Evolutionary conservation across 176 grass and related monocot genomes (phyloP), one percentile per base, ranked within the genome.

Genomic region (Juncus effusus): DNA sequence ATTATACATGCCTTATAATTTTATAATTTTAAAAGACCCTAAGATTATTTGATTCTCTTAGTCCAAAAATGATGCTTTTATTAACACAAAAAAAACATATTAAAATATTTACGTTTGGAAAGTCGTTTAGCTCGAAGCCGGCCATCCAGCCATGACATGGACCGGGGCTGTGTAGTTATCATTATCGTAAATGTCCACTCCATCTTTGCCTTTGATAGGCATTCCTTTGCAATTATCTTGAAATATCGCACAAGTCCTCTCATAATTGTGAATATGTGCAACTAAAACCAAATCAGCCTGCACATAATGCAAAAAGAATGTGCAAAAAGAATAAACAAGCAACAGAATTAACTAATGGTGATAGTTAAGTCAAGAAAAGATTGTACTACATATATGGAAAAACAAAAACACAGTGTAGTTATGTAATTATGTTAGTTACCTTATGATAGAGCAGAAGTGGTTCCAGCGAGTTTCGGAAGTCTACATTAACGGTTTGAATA

Each of bases 201-300:
- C 84, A 68, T 12, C 40, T 42, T 44, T 67, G 42, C 83, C 81
- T 39, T 87, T 91, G 59, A 36, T 79, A 49, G 88, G 88, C 56
- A 69, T 64, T 56, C 73, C 78, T 65, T 3, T 75, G 70, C 88
- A 91, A 38, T 76, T 60, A 4, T 16, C 7, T 15, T 60, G 38
- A 57, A 81, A 84, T 11, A 91, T 60, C 3, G 84, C 81, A 63
- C 84, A 91, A 2, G 80, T 84, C 35, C 88, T 91, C 60, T 91
- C 83, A 3, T 91, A 91, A 79, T 87, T 91, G 42, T 91, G 88
- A 10, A 87, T 83, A 79, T 91, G 88, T 11, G 84, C 88, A 6
- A 87, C 83, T 41, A 91, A 78, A 44, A 81, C 88, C 36, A 91
- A 63, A 81, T 91, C 88, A 41, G 87, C 88, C 88, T 91, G 54